Evolutionary conservation across 345 rosid genomes (phyloP).

Genomic region (Eucalyptus sp.): DNA sequence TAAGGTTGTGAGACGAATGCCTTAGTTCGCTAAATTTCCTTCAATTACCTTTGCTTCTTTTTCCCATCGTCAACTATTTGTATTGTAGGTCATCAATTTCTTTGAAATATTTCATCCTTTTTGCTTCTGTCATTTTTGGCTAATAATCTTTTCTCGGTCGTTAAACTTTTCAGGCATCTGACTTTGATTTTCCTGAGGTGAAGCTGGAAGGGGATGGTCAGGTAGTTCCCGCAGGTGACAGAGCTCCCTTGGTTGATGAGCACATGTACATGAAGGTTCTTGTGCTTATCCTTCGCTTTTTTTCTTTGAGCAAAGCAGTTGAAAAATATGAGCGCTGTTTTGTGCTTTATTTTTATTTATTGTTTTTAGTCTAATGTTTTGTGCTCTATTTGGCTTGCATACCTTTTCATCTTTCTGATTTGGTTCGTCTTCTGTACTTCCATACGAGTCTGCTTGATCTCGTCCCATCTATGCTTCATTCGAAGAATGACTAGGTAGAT

Average conservation of each 20-base stretch:
- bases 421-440: neutral
- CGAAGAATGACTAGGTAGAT: neutral
- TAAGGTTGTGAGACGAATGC: conserved; percentile 22
- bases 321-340: neutral
- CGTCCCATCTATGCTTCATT: neutral
- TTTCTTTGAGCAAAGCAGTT: neutral
- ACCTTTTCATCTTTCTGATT: neutral
- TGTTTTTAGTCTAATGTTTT: neutral
- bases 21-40: neutral
- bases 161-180: conserved; percentile 23
- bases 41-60: neutral
- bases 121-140: neutral
- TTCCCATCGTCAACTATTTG: neutral
- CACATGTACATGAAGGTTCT: conserved; percentile 72
- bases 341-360: neutral
- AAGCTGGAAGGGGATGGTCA: conserved; percentile 64
- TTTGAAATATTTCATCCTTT: neutral
- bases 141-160: neutral
- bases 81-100: neutral
- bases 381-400: neutral
- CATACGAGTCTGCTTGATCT: neutral
- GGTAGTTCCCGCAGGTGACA: conserved; percentile 12
- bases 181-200: conserved; percentile 45
- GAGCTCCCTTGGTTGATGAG: conserved; percentile 36
- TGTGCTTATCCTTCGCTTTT: neutral